phyloP scores from a whole-genome alignment of 257 asterid genomes.

The Nicotiana attenuata region DNA sequence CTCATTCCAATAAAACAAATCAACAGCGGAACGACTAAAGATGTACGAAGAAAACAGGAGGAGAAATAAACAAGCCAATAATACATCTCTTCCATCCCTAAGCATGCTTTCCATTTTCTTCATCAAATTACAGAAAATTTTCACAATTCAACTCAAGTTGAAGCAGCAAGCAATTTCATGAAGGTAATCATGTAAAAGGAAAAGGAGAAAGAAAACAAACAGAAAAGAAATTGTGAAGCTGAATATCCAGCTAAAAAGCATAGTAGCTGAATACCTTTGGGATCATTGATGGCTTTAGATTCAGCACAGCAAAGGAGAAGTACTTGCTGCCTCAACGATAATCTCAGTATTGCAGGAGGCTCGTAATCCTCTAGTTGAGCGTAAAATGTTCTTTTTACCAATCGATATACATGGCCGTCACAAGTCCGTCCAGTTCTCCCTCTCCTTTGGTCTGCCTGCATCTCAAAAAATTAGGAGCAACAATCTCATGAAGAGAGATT shows the following conservation, averaged over 20 bases:
- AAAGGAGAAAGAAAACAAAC: neutral
- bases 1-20: neutral
- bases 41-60: neutral
- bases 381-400: constrained; percentile 72
- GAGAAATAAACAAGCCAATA: neutral
- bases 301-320: constrained; percentile 82
- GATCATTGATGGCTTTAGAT: constrained; percentile 88
- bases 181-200: neutral
- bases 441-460: constrained; percentile 88
- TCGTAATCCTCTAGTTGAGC: constrained; percentile 69
- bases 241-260: neutral
- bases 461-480: constrained; percentile 12
- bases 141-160: neutral
- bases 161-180: neutral
- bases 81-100: constrained; percentile 6
- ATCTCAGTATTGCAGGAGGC: constrained; percentile 72
- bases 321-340: constrained; percentile 77
- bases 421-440: constrained; percentile 99
- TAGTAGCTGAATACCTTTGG: constrained; percentile 52
- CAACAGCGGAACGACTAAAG: neutral
- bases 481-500: constrained; percentile 9
- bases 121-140: neutral
- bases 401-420: constrained; percentile 78
- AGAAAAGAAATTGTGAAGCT: neutral
- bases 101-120: neutral